A percentile compares a stretch with the other conserved stretches of the same genome.
Conservation (phyloP, 495 filamentous ascomycete species). For the Podospora sp. region DNA sequence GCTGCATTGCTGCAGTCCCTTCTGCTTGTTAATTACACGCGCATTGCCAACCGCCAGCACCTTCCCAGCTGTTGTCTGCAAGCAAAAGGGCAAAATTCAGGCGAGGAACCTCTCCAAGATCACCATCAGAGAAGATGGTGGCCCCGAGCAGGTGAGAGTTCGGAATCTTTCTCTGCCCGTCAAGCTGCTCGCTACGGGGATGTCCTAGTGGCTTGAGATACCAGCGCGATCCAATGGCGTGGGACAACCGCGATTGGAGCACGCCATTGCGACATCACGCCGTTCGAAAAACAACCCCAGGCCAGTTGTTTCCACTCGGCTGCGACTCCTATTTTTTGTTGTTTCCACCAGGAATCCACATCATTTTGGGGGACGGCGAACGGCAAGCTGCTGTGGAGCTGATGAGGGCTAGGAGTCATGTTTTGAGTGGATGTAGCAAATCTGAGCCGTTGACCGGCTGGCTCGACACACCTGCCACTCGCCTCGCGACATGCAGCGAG, state of each 20-base stretch:
- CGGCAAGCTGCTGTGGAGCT: neutral
- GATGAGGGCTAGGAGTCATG: neutral
- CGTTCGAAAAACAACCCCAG: neutral
- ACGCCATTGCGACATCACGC: slow-evolving; percentile 13
- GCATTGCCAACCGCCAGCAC: neutral
- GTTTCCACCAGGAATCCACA: slow-evolving; percentile 10
- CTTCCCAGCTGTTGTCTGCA: neutral
- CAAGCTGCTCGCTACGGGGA: neutral
- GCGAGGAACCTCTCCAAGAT: neutral
- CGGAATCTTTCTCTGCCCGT: neutral
- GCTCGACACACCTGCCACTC: slow-evolving; percentile 5
- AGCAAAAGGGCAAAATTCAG: neutral
- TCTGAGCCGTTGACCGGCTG: neutral
- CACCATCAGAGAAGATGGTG: neutral
- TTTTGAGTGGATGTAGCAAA: neutral
- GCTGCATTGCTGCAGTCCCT: slow-evolving; percentile 6
- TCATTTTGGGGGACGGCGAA: slow-evolving; percentile 15
- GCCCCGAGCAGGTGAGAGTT: neutral
- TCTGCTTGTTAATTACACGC: slow-evolving; percentile 9
- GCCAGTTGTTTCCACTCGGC: slow-evolving; percentile 10
- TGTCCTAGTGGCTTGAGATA: slow-evolving; percentile 4
- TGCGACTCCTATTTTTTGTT: slow-evolving; percentile 12
- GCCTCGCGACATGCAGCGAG: slow-evolving; percentile 1
- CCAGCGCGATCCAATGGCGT: slow-evolving; percentile 7
- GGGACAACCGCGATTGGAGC: slow-evolving; percentile 12